Evolutionary conservation across 306 rosid genomes (phyloP), one percentile per base, ranked within the genome.

Genomic region (Alnus rubra): DNA sequence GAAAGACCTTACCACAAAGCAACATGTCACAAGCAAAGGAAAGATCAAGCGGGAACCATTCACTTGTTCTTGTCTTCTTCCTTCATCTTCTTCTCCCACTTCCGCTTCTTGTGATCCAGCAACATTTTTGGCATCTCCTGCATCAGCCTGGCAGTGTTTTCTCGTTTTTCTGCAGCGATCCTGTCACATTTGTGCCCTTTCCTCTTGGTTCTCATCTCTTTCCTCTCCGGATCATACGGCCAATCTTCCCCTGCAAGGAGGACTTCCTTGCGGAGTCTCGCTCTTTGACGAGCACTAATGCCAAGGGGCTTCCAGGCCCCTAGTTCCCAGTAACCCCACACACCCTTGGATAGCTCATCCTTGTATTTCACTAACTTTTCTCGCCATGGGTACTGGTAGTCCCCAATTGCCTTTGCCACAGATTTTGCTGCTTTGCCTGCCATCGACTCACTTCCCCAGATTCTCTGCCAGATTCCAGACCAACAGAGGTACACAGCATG

Each of bases 31-130:
- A 65, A 1, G 45, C 44, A 55, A 30, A 35, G 75, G 65, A 18
- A 65, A 72, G 75, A 76, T 82, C 75, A 87, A 52, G 14, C 8
- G 71, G 49, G 30, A 39, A 67, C 28, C 14, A n/a, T 67, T 67
- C 72, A 56, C 47, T 89, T 92, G 53, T 37, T 76, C 89, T 94
- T 94, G 84, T 92, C 94, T 83, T 92, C 98, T 79, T 92, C 97
- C 88, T 94, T 92, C 97, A 94, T 94, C 96, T 89, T 92, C 90
- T 92, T 92, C 86, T 83, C 93, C 98, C 98, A 90, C 83, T 64
- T 83, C 72, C 92, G 96, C 89, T 90, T 94, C 93, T 92, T 94
- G 89, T 81, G 86, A 35, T 87, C 89, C 53, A 86, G 84, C 82
- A 94, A 83, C 97, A 92, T 89, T 3, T 87, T 85, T 0, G 94